Base-by-base conservation (phyloP, 2,329 filamentous ascomycete species). In the Monosporascus sp. region DNA sequence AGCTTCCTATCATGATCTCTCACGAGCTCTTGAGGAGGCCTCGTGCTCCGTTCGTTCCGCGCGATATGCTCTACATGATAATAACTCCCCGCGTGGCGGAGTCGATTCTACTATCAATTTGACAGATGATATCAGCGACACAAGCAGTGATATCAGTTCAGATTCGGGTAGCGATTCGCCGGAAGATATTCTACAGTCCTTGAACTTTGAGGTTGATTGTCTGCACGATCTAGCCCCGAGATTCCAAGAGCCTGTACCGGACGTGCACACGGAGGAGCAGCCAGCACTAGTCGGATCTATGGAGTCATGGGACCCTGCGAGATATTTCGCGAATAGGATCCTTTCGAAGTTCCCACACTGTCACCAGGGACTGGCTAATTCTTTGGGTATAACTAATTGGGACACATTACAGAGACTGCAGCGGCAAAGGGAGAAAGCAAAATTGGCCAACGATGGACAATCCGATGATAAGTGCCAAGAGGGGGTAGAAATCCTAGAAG, bases 221-320 rank as follows among this genome's bases (percentile, higher is more conserved):
- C 26, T 55, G n/a, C 2, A 37, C 6, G 53, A 55, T 7, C 49
- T 55, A 37, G 49, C 46, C 9, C 49, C 53, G 24, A 49, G 45
- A 20, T 28, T 55, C 20, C 46, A 55, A 31, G 40, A 51, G 18
- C 49, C 49, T 7, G 38, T 52, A 35, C 49, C 28, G 18, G 53
- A 51, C n/a, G 14, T 5, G 18, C 8, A 5, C 28, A 26, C 20
- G 5, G 11, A 22, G 18, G 43, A 38, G 26, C 18, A 45, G 37
- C 40, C 14, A 14, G n/a, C 26, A 22, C 5, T 3, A 15, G 22
- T 22, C 37, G 43, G 24, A n/a, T 43, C 7, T n/a, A 4, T 18
- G 15, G 9, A 4, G 4, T 18, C 37, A 20, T 48, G 44, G 48
- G 18, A 43, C 15, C 37, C 48, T 48, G 28, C 24, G 17, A 24